These are phyloP conservation scores for Cinnamomum chago DNA, from an alignment of 164 flowering plant species.

Conservation along the genomic window DNA sequence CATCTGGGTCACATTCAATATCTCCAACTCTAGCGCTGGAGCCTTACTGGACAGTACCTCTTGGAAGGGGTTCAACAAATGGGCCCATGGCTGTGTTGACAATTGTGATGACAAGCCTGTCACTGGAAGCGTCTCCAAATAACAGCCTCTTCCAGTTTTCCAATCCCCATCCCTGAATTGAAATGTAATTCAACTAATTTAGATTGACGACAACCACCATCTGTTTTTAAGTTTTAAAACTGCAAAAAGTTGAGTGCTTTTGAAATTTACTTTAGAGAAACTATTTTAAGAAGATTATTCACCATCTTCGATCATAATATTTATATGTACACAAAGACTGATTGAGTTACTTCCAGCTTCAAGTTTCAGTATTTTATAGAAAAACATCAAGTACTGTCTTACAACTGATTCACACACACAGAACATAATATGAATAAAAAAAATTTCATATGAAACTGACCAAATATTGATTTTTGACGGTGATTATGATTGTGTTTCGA, in stretches of 20 bases:
- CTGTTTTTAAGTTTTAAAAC: too few species aligned
- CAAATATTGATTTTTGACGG: too few species aligned
- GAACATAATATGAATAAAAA: too few species aligned
- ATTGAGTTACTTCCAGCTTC: neutral
- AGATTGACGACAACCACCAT: neutral
- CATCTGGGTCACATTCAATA: conserved; percentile 69
- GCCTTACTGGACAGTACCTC: conserved; percentile 34
- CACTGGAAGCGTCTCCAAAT: conserved; percentile 74
- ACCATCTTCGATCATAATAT: too few species aligned
- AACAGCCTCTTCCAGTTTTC: conserved; percentile 80
- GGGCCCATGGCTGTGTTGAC: conserved; percentile 39
- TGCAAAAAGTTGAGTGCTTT: neutral
- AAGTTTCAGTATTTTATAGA: neutral
- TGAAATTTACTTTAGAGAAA: neutral
- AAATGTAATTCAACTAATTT: neutral
- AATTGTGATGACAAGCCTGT: conserved; percentile 42
- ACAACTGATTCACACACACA: neutral
- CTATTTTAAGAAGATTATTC: neutral
- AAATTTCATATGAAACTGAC: too few species aligned
- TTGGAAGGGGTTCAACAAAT: conserved; percentile 28
- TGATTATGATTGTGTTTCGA: too few species aligned
- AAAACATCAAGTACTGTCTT: neutral
- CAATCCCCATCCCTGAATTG: conserved; percentile 74
- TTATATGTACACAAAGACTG: neutral
- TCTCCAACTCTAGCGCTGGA: conserved; percentile 16